Percentiles rank a stretch among this genome's conserved stretches.
Evolutionary conservation across 2,329 filamentous ascomycete genomes (phyloP).

Genomic region (Exophiala alcalophila): DNA sequence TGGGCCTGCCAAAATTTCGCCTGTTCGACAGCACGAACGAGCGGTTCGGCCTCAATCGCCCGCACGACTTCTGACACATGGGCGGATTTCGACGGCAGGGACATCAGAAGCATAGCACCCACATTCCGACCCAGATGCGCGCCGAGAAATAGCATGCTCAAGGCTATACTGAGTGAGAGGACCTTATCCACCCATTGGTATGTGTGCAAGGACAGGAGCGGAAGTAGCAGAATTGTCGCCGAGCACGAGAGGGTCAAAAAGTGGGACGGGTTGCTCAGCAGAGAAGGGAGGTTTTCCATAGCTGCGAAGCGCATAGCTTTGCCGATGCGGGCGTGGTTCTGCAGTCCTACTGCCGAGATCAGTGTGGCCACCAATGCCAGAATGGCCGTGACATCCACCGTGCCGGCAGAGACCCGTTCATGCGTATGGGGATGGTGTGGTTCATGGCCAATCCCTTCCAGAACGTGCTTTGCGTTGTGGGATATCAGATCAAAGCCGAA

Average conservation of each 20-base stretch:
- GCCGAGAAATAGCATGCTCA: slow-evolving; percentile 85
- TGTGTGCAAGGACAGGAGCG: slow-evolving; percentile 74
- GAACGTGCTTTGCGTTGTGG: slow-evolving; percentile 87
- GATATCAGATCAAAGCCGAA: slow-evolving; percentile 94
- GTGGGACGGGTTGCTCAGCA: slow-evolving; percentile 94
- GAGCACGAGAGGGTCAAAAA: slow-evolving; percentile 90
- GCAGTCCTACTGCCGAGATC: slow-evolving; percentile 79
- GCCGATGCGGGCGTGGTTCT: slow-evolving; percentile 88
- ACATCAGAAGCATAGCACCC: slow-evolving; percentile 95
- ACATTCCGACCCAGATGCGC: slow-evolving; percentile 79
- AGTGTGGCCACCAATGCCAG: slow-evolving; percentile 79
- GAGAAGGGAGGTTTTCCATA: slow-evolving; percentile 73
- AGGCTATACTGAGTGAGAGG: slow-evolving; percentile 75
- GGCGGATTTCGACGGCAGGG: slow-evolving; percentile 58
- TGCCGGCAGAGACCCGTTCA: slow-evolving; percentile 67
- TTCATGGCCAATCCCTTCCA: slow-evolving; percentile 70
- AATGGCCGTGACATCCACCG: slow-evolving; percentile 75
- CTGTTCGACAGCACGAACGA: slow-evolving; percentile 75
- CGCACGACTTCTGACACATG: slow-evolving; percentile 71
- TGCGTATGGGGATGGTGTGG: slow-evolving; percentile 69
- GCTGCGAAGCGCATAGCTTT: slow-evolving; percentile 85
- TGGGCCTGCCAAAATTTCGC: slow-evolving; percentile 98
- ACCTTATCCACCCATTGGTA: slow-evolving; percentile 80
- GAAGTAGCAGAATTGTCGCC: slow-evolving; percentile 72
- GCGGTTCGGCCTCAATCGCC: slow-evolving; percentile 78